Conservation (phyloP, 176 grass and related monocot genomes). For the Olyra latifolia region DNA sequence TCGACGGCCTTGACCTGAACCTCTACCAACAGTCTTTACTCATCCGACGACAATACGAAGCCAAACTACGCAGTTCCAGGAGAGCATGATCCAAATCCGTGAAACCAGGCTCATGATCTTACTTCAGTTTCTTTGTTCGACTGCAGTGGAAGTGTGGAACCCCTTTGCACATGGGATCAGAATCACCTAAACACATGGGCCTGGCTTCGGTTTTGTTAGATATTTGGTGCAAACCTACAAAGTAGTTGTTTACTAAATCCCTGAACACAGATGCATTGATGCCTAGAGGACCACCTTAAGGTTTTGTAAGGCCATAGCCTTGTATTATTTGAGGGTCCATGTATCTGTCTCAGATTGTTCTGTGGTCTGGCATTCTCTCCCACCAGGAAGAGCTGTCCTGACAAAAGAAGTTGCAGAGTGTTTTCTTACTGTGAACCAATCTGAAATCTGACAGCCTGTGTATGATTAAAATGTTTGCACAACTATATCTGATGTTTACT, state of each 20-base stretch:
- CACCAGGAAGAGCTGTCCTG: background rate
- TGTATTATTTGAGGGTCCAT: background rate
- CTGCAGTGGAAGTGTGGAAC: background rate
- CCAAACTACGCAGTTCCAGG: conserved; percentile 42
- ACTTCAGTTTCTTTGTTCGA: background rate
- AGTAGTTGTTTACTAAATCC: background rate
- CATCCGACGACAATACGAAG: conserved; percentile 54
- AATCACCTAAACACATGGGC: background rate
- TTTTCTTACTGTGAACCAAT: background rate
- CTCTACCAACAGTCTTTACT: conserved; percentile 73
- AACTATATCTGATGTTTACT: background rate
- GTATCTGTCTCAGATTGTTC: background rate
- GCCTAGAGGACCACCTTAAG: background rate
- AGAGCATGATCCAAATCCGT: conserved; percentile 26
- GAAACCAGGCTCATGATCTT: background rate
- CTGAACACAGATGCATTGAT: background rate
- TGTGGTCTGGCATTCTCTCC: background rate
- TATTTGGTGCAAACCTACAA: background rate
- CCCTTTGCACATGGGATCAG: conserved; percentile 3
- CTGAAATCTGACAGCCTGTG: background rate
- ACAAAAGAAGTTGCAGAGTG: background rate
- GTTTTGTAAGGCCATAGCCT: background rate
- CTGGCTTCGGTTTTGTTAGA: background rate
- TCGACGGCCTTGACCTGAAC: conserved; percentile 67
- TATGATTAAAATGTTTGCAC: background rate